These are phyloP conservation scores for Moniliella sp. DNA, from an alignment of 1,284 basidiomycete genomes.

Conservation along the genomic window DNA sequence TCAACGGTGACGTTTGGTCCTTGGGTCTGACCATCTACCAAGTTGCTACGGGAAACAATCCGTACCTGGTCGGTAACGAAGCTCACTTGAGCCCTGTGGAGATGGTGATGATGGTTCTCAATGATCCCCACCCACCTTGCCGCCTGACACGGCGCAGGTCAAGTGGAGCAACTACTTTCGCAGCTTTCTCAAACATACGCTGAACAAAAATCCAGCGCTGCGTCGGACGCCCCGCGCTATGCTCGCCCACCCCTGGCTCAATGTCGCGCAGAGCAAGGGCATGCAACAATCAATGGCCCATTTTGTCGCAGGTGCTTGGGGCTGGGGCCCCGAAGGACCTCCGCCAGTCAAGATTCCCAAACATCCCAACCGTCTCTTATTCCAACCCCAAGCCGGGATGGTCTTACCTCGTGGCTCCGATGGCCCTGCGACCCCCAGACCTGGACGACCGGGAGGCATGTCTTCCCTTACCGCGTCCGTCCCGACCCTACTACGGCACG, in stretches of 20 bases:
- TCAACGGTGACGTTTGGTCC: conserved; percentile 90
- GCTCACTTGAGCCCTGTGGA: conserved; percentile 60
- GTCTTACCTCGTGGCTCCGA: too few species aligned
- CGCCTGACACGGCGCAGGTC: conserved; percentile 37
- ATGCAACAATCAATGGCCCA: conserved; percentile 37
- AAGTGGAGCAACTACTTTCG: conserved; percentile 69
- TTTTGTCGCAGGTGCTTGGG: conserved; percentile 76
- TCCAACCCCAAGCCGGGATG: too few species aligned
- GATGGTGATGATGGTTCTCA: conserved; percentile 69
- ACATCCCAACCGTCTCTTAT: too few species aligned
- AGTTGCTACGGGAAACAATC: conserved; percentile 82
- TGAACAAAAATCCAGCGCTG: conserved; percentile 37
- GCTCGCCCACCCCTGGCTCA: conserved; percentile 68
- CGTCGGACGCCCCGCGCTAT: conserved; percentile 69
- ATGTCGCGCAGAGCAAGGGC: conserved; percentile 53
- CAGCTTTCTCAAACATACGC: conserved; percentile 74
- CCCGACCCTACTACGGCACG: too few species aligned
- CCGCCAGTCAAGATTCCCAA: too few species aligned
- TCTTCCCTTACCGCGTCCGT: too few species aligned
- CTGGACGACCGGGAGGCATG: too few species aligned
- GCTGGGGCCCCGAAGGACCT: too few species aligned
- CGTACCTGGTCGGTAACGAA: conserved; percentile 63
- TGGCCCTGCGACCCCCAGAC: too few species aligned
- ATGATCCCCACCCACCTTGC: conserved; percentile 61
- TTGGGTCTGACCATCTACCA: conserved; percentile 79